Evolutionary conservation across 2,329 filamentous ascomycete genomes (phyloP).

Genomic region (Chaetomium olivaceum): DNA sequence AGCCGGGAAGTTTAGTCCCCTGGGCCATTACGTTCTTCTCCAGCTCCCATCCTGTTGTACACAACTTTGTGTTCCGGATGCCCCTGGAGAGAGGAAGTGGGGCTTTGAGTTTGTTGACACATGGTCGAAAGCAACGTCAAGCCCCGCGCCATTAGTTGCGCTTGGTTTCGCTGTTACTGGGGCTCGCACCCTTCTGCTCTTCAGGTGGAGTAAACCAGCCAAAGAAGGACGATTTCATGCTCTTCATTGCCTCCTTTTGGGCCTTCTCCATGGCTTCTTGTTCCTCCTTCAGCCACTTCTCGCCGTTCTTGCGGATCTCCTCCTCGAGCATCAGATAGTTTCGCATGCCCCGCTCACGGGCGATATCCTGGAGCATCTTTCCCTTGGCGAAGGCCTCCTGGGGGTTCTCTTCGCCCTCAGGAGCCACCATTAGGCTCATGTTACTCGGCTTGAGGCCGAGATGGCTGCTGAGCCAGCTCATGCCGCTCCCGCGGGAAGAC

Average conservation of each 20-base stretch:
- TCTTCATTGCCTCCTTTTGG: constrained; percentile 87
- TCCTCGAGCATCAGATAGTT: constrained; percentile 87
- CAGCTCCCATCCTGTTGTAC: not conserved
- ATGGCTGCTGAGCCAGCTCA: constrained; percentile 68
- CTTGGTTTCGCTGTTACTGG: constrained; percentile 20
- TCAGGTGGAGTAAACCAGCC: constrained; percentile 49
- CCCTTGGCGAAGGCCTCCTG: constrained; percentile 81
- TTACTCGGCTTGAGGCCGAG: constrained; percentile 75
- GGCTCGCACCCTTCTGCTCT: constrained; percentile 22
- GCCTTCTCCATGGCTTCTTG: constrained; percentile 83
- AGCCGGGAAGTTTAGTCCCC: not conserved
- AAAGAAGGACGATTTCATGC: constrained; percentile 79
- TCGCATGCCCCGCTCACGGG: constrained; percentile 85
- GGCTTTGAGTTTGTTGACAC: constrained; percentile 14
- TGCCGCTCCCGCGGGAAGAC: constrained; percentile 57
- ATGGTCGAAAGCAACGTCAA: not conserved
- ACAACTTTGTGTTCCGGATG: constrained; percentile 6
- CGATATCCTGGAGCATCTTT: constrained; percentile 96
- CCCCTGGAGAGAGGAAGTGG: constrained; percentile 7
- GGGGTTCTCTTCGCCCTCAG: constrained; percentile 68
- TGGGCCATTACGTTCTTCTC: constrained; percentile 2
- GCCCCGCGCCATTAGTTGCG: constrained; percentile 1
- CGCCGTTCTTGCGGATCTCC: constrained; percentile 89
- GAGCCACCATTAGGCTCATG: constrained; percentile 60
- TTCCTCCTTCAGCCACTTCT: constrained; percentile 95